A percentile compares a stretch with the other conserved stretches of the same genome.
Conservation (phyloP, 805 yeast genomes). For the Candida anglica region DNA sequence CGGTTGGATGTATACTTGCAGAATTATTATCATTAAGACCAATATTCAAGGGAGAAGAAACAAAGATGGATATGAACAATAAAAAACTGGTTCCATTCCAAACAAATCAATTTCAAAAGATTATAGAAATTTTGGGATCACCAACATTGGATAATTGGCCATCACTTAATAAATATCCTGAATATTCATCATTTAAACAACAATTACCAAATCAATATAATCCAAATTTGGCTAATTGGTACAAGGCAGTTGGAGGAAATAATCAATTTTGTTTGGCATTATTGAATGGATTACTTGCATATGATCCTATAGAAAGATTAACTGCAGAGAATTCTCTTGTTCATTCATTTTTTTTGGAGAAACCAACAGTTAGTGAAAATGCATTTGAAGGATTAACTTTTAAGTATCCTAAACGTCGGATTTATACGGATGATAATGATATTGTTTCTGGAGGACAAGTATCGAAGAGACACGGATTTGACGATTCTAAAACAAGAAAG, state of each 20-base stretch:
- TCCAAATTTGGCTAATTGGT: constrained; percentile 78
- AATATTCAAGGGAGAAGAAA: constrained; percentile 95
- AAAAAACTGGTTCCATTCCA: constrained; percentile 94
- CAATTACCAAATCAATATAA: constrained; percentile 58
- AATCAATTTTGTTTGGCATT: constrained; percentile 66
- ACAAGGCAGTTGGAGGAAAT: constrained; percentile 72
- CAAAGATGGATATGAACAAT: constrained; percentile 76
- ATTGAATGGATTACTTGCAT: constrained; percentile 61
- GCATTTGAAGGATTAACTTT: constrained; percentile 74
- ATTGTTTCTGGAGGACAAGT: constrained; percentile 40
- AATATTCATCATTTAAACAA: constrained; percentile 51
- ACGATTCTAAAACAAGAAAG: constrained; percentile 19
- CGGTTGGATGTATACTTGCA: constrained; percentile 91
- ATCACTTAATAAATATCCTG: constrained; percentile 75
- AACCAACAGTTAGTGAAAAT: constrained; percentile 63
- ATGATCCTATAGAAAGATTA: constrained; percentile 77
- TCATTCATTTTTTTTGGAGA: constrained; percentile 75
- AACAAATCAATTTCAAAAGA: constrained; percentile 84
- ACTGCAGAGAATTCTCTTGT: constrained; percentile 74
- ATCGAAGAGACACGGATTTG: constrained; percentile 25
- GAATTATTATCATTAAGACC: constrained; percentile 88
- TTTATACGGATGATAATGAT: constrained; percentile 83
- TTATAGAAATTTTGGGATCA: constrained; percentile 88
- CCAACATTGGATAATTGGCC: constrained; percentile 84
- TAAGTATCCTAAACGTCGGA: constrained; percentile 82